A percentile compares a stretch with the other conserved stretches of the same genome.
Evolutionary conservation across 352 stramenopile species (phyloP).

Genomic region (Pythium dissotocum): DNA sequence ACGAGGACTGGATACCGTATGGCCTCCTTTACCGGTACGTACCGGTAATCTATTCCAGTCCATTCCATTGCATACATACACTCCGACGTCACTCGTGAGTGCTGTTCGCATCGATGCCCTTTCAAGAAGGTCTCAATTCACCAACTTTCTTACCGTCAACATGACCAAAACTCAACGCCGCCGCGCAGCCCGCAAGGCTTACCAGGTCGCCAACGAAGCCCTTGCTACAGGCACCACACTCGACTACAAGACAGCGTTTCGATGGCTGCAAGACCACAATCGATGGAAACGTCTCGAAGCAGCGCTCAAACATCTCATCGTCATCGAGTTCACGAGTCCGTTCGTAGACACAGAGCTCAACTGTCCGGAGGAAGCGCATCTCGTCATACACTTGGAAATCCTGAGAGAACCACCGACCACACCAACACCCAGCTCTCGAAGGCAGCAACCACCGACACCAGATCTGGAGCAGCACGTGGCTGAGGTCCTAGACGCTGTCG

Average conservation of each 20-base stretch:
- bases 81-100: not conserved
- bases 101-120: not conserved
- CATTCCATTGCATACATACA: too few relatives aligned
- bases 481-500: not conserved
- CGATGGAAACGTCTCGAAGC: not conserved
- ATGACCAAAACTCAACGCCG: not conserved
- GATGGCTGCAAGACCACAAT: too few relatives aligned
- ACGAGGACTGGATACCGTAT: too few relatives aligned
- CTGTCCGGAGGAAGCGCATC: not conserved
- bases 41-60: too few relatives aligned
- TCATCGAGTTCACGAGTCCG: too few relatives aligned
- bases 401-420: not conserved
- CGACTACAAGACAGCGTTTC: too few relatives aligned
- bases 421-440: too few relatives aligned
- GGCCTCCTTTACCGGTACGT: too few relatives aligned
- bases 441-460: too few relatives aligned
- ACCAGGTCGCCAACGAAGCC: not conserved
- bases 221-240: too few relatives aligned
- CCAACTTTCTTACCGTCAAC: not conserved
- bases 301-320: too few relatives aligned
- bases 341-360: not conserved
- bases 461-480: not conserved
- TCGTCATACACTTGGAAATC: not conserved
- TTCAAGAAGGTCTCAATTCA: not conserved
- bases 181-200: not conserved